These are phyloP conservation scores for Sporothrix schenckii DNA, from an alignment of 2,329 filamentous ascomycete genomes.

Conservation along the genomic window DNA sequence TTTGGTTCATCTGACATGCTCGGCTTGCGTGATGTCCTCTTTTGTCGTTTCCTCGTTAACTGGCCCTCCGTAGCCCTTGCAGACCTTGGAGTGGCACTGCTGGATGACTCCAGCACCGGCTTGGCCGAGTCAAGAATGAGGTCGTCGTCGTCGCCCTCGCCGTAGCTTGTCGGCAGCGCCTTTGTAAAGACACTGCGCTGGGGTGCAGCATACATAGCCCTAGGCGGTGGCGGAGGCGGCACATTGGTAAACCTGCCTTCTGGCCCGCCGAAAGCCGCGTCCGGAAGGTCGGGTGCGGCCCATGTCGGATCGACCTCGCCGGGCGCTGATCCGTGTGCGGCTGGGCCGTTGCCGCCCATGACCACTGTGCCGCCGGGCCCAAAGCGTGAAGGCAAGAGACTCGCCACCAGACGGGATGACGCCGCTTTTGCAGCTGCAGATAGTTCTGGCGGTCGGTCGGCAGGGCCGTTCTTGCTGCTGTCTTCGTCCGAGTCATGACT, in stretches of 20 bases:
- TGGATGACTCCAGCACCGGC: background rate
- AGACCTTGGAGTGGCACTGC: background rate
- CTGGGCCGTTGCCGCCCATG: background rate
- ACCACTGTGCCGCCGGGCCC: conserved; percentile 27
- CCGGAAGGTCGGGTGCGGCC: conserved; percentile 45
- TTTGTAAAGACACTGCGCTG: conserved; percentile 20
- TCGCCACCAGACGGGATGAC: conserved; percentile 1
- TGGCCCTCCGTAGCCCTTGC: background rate
- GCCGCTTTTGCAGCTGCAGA: background rate
- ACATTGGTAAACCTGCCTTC: background rate
- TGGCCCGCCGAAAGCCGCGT: conserved; percentile 33
- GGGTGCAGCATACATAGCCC: background rate
- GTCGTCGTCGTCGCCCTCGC: conserved; percentile 42
- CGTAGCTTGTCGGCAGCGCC: conserved; percentile 21
- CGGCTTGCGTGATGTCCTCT: background rate
- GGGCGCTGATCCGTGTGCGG: background rate
- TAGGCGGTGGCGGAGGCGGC: background rate
- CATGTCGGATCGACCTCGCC: conserved; percentile 45
- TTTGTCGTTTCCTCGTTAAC: background rate
- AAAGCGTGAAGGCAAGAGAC: conserved; percentile 24
- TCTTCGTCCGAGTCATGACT: conserved; percentile 36
- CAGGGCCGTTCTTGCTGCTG: background rate
- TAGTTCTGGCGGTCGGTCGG: background rate
- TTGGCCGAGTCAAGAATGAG: conserved; percentile 11
- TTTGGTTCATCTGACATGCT: background rate